Evolutionary conservation across 352 stramenopile genomes (phyloP).

Genomic region (Phytopythium kandeliae): DNA sequence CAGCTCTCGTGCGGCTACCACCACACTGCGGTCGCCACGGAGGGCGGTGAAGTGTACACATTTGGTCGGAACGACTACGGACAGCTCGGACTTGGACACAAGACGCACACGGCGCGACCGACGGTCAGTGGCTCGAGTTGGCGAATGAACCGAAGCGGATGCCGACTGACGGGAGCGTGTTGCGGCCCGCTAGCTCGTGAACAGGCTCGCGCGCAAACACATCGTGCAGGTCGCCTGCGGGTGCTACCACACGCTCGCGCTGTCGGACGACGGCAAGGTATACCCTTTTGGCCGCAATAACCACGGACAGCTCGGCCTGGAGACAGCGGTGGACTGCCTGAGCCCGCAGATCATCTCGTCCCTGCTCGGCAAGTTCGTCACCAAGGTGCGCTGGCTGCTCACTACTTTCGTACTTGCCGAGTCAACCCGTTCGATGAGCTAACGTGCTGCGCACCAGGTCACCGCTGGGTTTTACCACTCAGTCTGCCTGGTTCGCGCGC

Average conservation of each 20-base stretch:
- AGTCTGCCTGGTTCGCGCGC: conserved; percentile 41
- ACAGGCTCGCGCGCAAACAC: conserved; percentile 40
- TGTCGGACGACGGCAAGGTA: conserved; percentile 82
- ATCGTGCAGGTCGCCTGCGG: conserved; percentile 77
- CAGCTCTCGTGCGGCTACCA: conserved; percentile 91
- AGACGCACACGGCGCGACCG: conserved; percentile 44
- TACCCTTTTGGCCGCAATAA: conserved; percentile 94
- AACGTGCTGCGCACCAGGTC: conserved; percentile 32
- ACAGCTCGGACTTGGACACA: conserved; percentile 89
- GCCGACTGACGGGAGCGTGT: not conserved
- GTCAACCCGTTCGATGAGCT: not conserved
- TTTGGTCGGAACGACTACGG: conserved; percentile 94
- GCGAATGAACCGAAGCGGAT: not conserved
- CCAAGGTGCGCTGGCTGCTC: conserved; percentile 33
- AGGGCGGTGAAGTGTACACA: conserved; percentile 63
- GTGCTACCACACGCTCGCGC: conserved; percentile 81
- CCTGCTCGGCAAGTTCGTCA: conserved; percentile 44
- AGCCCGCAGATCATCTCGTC: conserved; percentile 70
- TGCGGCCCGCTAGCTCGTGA: conserved; percentile 25
- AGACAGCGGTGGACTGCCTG: conserved; percentile 63
- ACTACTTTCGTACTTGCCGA: not conserved
- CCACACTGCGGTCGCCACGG: conserved; percentile 80
- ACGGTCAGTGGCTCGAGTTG: conserved; percentile 24
- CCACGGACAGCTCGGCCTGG: conserved; percentile 88
- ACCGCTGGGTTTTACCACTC: conserved; percentile 93